Evolutionary conservation across 202 grass and related monocot genomes (phyloP).

Genomic region (Hordeum pubiflorum): DNA sequence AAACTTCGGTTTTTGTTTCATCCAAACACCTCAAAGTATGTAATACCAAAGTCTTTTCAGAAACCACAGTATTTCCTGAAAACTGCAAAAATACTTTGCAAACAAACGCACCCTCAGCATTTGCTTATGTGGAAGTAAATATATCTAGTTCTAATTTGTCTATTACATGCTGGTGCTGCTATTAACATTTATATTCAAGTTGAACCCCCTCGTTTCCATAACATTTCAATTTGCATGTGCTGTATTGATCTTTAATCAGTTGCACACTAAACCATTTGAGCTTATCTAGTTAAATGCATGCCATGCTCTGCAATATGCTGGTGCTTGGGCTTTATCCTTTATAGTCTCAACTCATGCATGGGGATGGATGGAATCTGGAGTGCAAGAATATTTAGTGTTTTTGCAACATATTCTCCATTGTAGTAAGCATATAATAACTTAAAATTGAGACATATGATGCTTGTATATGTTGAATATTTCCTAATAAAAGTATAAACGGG

Average conservation of each 20-base stretch:
- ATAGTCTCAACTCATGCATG: neutral
- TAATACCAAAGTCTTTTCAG: too few relatives aligned
- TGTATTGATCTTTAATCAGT: neutral
- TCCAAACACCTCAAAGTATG: too few relatives aligned
- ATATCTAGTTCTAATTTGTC: neutral
- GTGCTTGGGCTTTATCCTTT: neutral
- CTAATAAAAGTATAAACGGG: neutral
- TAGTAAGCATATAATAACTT: neutral
- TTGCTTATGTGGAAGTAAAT: neutral
- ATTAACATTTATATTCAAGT: neutral
- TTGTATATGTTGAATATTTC: neutral
- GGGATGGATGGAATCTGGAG: neutral
- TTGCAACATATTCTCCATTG: neutral
- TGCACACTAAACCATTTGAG: neutral
- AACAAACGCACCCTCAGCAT: neutral
- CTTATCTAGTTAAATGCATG: neutral
- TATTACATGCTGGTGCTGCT: slow-evolving; percentile 12
- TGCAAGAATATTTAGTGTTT: neutral
- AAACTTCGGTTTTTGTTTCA: too few relatives aligned
- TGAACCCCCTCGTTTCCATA: neutral
- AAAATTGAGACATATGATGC: neutral
- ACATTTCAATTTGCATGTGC: neutral
- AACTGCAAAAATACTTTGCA: too few relatives aligned
- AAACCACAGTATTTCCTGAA: too few relatives aligned
- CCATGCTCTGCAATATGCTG: neutral